These are phyloP conservation scores for Tubosaeta brunneosetosa DNA, from an alignment of 768 basidiomycete genomes.

Conservation along the genomic window DNA sequence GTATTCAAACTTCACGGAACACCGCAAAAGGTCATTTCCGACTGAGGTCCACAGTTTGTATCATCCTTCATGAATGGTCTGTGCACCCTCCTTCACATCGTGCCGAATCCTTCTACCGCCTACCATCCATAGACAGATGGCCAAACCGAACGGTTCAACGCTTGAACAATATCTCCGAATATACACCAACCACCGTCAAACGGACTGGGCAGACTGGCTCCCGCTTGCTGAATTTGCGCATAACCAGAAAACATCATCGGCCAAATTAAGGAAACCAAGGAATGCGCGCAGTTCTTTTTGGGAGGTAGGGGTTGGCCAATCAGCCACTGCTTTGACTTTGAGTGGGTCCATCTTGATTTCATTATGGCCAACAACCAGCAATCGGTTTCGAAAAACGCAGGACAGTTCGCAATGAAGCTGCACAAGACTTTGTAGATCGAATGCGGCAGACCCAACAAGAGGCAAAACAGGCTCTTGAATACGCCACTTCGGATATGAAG, in stretches of 20 bases:
- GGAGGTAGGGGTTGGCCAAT: not conserved
- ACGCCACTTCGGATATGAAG: not conserved
- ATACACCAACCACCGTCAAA: not conserved
- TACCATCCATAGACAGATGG: slow-evolving; percentile 30
- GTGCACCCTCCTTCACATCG: not conserved
- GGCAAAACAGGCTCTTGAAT: not conserved
- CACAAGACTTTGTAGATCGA: not conserved
- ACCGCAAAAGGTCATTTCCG: slow-evolving; percentile 22
- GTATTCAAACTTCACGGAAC: slow-evolving; percentile 28
- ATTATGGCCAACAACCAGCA: not conserved
- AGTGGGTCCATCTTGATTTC: no score
- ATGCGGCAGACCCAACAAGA: not conserved
- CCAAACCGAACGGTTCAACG: not conserved
- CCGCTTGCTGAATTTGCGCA: not conserved
- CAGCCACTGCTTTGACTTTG: not conserved
- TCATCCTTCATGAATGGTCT: slow-evolving; percentile 8
- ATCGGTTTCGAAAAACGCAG: not conserved
- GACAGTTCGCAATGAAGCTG: not conserved
- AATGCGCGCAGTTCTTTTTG: no score
- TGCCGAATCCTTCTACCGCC: not conserved
- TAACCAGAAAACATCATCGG: not conserved
- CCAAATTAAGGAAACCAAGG: no score
- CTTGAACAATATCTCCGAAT: not conserved
- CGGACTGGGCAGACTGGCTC: not conserved
- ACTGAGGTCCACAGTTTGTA: slow-evolving; percentile 28